Evolutionary conservation across 2,329 filamentous ascomycete genomes (phyloP).

Genomic region (Alternaria metachromatica): DNA sequence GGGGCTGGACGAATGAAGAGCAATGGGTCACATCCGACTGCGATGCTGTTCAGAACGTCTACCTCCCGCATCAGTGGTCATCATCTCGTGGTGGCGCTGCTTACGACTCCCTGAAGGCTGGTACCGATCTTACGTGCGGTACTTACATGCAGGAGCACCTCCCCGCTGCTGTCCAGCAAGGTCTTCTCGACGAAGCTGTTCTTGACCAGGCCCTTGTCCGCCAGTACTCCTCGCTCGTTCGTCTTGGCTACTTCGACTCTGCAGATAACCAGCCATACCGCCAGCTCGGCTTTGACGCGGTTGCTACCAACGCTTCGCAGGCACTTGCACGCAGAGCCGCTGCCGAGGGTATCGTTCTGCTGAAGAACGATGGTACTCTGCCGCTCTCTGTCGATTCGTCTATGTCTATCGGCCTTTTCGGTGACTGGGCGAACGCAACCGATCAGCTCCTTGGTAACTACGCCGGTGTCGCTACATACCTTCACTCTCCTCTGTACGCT

Average conservation of each 20-base stretch:
- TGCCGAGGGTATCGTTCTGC: constrained; percentile 56
- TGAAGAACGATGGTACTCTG: constrained; percentile 60
- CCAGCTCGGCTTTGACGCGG: constrained; percentile 39
- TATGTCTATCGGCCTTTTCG: constrained; percentile 63
- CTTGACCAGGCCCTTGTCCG: constrained; percentile 61
- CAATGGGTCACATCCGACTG: constrained; percentile 72
- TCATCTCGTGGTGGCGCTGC: constrained; percentile 34
- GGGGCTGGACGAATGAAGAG: constrained; percentile 67
- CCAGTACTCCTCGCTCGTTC: constrained; percentile 63
- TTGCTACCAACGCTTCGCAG: constrained; percentile 62
- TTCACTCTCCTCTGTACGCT: constrained; percentile 61
- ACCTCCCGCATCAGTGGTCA: constrained; percentile 54
- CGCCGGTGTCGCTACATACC: constrained; percentile 62
- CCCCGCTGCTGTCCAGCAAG: constrained; percentile 24
- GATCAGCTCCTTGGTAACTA: constrained; percentile 67
- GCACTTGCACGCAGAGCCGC: constrained; percentile 63
- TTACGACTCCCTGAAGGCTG: constrained; percentile 35
- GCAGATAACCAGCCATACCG: constrained; percentile 32
- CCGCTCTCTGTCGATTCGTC: constrained; percentile 51
- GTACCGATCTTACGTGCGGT: constrained; percentile 33
- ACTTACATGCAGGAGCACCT: constrained; percentile 33
- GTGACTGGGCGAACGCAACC: constrained; percentile 63
- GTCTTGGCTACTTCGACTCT: constrained; percentile 57
- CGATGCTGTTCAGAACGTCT: constrained; percentile 67
- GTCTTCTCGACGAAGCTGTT: constrained; percentile 48